Conservation (phyloP, 2,329 filamentous ascomycete species). For the Colletotrichum ledebouriae region DNA sequence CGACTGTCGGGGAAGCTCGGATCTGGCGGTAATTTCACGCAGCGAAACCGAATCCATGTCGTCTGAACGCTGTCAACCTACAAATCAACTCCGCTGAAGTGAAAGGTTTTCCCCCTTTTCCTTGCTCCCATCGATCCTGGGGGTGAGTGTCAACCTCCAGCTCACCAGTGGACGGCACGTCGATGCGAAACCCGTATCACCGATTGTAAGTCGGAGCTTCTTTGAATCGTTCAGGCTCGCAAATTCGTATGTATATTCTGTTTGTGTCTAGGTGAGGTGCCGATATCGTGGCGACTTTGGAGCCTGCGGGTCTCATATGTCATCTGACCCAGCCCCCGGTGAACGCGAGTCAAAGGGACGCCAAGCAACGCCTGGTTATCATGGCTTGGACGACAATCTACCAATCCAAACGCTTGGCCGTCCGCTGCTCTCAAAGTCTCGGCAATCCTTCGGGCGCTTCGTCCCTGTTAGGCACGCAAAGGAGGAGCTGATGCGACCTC, state of each 20-base stretch:
- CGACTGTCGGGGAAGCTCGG: too few relatives aligned
- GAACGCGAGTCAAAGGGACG: background rate
- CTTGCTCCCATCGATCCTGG: background rate
- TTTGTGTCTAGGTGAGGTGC: background rate
- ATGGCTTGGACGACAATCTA: background rate
- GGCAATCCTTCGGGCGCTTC: too few relatives aligned
- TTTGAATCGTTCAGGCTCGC: fast-evolving
- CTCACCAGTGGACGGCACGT: background rate
- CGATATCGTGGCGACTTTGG: background rate
- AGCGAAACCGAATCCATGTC: background rate
- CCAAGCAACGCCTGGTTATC: background rate
- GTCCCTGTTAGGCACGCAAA: too few relatives aligned
- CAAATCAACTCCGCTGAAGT: too few relatives aligned
- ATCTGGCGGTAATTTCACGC: background rate
- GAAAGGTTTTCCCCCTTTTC: too few relatives aligned
- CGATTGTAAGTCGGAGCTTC: background rate
- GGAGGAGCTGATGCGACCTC: too few relatives aligned
- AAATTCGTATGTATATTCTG: background rate
- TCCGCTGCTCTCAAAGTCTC: too few relatives aligned
- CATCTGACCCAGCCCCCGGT: background rate
- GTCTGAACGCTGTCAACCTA: too few relatives aligned
- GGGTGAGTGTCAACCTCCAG: too few relatives aligned
- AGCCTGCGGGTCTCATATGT: constrained; percentile 2
- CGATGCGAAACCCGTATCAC: constrained; percentile 11
- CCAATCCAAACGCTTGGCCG: background rate